These are phyloP conservation scores for Fusarium ramigenum DNA, from an alignment of 2,329 filamentous ascomycete genomes.

Conservation along the genomic window DNA sequence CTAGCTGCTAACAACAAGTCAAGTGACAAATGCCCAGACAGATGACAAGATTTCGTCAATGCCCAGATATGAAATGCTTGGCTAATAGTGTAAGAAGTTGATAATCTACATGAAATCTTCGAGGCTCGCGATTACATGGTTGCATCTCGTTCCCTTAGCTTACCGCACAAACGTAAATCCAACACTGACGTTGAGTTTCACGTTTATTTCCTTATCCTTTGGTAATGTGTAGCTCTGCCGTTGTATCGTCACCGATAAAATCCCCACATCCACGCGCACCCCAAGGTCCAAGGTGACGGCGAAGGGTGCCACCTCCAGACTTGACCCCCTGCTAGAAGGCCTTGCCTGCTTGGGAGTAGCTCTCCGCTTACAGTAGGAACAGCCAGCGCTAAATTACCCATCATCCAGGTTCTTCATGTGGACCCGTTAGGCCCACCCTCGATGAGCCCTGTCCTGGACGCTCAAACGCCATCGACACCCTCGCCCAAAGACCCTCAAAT, in stretches of 20 bases:
- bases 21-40: not conserved
- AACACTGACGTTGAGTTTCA: not conserved
- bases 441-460: not conserved
- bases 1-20: not conserved
- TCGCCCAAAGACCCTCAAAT: slow-evolving; percentile 24
- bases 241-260: slow-evolving; percentile 22
- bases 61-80: slow-evolving; percentile 1
- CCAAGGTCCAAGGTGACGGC: slow-evolving; percentile 34
- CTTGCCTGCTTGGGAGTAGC: slow-evolving; percentile 30
- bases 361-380: slow-evolving; percentile 11
- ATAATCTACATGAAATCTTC: not conserved
- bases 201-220: not conserved
- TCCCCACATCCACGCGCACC: slow-evolving; percentile 26
- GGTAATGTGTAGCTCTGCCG: not conserved
- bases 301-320: slow-evolving; percentile 39
- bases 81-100: not conserved
- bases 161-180: not conserved
- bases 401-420: slow-evolving; percentile 30
- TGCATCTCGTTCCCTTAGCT: not conserved
- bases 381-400: slow-evolving; percentile 25
- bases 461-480: slow-evolving; percentile 34
- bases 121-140: not conserved
- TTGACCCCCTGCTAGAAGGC: slow-evolving; percentile 14
- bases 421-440: slow-evolving; percentile 35
- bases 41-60: slow-evolving; percentile 3